Evolutionary conservation across 1,139 yeast genomes (phyloP), one percentile per base, ranked within the genome.

Genomic region (Kurtzmaniella natalensis): DNA sequence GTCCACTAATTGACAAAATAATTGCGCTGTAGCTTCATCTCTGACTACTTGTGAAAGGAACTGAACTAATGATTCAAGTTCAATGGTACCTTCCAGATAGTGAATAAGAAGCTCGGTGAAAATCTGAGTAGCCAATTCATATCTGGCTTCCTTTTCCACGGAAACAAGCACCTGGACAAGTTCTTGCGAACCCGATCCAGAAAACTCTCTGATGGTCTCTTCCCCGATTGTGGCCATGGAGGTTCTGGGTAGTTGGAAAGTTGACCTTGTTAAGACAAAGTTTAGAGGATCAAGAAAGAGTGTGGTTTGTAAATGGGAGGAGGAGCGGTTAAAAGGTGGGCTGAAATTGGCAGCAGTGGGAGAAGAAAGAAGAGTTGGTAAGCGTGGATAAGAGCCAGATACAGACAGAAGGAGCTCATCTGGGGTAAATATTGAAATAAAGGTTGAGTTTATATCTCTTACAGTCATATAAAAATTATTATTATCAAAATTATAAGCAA

Each of bases 1-100:
- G 42, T 70, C 69, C 22, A 71, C 51, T 1, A 72, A 60, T 34
- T 69, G 64, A 37, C 77, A 63, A 39, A 75, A 73, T 3, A 59
- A 47, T 18, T 55, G 49, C 5, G 73, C 73, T 3, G 50, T 41
- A 5, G 44, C 47, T 36, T 66, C 72, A 23, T 55, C 57, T 32
- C 49, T 58, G 24, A 68, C 58, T 17, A 60, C 53, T 7, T 49
- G 34, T 15, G 51, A 44, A 18, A 68, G 47, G 34, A 68, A 65
- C 15, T 47, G 47, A 1, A 53, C 40, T 3, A 64, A 39, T 3
- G 45, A 38, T 10, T 57, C 59, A 7, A 51, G 33, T 1, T 48
- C 45, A 20, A 69, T 37, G 19, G 37, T 38, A 1, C 43, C 53
- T 5, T 57, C 62, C 34, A 61, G 61, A 29, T 51, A 53, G 2